Evolutionary conservation across 2,329 filamentous ascomycete species (phyloP).

Genomic region (Pyrenochaeta sp.): DNA sequence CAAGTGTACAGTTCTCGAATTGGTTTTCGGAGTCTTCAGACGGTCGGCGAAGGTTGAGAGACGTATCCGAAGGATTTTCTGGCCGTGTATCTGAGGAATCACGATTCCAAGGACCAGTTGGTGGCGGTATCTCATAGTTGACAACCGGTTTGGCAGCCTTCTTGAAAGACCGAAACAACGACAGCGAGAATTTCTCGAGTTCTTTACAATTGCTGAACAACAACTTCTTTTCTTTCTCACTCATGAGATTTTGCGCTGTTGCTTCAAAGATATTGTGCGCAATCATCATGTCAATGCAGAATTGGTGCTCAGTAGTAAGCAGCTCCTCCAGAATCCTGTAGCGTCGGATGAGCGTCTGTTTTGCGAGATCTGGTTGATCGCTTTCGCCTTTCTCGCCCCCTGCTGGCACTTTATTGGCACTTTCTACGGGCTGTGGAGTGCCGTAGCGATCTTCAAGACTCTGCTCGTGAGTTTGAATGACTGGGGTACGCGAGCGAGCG

Average conservation of each 20-base stretch:
- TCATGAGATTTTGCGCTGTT: constrained; percentile 82
- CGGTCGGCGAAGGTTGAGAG: constrained; percentile 24
- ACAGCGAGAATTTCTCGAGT: constrained; percentile 81
- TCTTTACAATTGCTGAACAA: constrained; percentile 94
- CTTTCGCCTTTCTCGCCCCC: constrained; percentile 22
- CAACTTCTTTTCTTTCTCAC: constrained; percentile 82
- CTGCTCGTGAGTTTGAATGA: constrained; percentile 26
- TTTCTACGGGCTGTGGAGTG: constrained; percentile 23
- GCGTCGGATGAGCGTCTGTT: constrained; percentile 71
- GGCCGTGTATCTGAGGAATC: constrained; percentile 31
- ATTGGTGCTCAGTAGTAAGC: constrained; percentile 89
- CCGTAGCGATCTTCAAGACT: constrained; percentile 29
- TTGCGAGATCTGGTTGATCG: constrained; percentile 32
- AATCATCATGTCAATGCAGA: constrained; percentile 95
- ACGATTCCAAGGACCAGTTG: constrained; percentile 33
- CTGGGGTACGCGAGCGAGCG: constrained; percentile 31
- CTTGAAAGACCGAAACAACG: constrained; percentile 83
- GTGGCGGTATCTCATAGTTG: constrained; percentile 53
- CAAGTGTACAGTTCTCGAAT: constrained; percentile 40
- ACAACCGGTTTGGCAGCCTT: constrained; percentile 82
- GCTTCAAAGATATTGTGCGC: constrained; percentile 98
- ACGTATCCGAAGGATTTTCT: constrained; percentile 24
- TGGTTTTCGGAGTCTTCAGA: constrained; percentile 37
- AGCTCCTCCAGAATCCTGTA: constrained; percentile 89
- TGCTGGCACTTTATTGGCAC: constrained; percentile 13